Evolutionary conservation across 139 green algal genomes (phyloP).

Genomic region (Closterium sp.): DNA sequence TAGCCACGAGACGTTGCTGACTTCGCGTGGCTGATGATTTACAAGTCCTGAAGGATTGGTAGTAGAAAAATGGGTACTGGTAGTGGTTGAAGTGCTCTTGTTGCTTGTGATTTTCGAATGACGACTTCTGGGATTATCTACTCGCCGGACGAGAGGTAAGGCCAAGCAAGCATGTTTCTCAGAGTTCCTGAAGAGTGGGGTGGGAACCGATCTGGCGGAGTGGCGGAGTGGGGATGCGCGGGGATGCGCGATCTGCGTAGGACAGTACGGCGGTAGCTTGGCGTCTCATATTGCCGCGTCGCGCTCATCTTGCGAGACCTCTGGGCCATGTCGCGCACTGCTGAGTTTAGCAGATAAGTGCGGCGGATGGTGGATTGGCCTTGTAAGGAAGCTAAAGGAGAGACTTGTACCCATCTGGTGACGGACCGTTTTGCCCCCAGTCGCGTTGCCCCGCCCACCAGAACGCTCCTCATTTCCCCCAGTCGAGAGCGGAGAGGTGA

Average conservation of each 20-base stretch:
- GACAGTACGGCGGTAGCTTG: too few relatives aligned
- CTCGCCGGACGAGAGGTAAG: not conserved
- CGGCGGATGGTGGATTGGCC: not conserved
- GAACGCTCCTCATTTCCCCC: not conserved
- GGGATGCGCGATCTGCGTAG: not conserved
- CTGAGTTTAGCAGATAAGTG: not conserved
- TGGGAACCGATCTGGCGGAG: not conserved
- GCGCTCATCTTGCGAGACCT: not conserved
- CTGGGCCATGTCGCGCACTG: not conserved
- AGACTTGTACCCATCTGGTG: not conserved
- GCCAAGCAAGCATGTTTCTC: not conserved
- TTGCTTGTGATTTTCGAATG: not conserved
- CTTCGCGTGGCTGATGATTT: not conserved
- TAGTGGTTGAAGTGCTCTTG: not conserved
- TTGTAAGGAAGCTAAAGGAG: not conserved
- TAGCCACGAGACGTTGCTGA: not conserved
- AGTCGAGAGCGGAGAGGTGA: too few relatives aligned
- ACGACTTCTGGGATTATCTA: not conserved
- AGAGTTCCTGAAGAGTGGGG: not conserved
- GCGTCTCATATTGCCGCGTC: not conserved
- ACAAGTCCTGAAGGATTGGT: not conserved
- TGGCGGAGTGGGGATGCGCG: not conserved
- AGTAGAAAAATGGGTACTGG: not conserved
- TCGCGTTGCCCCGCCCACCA: not conserved
- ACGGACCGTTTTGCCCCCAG: not conserved